Base-by-base conservation (phyloP, 2,329 filamentous ascomycete species). In the Ceratocystis smalleyi region DNA sequence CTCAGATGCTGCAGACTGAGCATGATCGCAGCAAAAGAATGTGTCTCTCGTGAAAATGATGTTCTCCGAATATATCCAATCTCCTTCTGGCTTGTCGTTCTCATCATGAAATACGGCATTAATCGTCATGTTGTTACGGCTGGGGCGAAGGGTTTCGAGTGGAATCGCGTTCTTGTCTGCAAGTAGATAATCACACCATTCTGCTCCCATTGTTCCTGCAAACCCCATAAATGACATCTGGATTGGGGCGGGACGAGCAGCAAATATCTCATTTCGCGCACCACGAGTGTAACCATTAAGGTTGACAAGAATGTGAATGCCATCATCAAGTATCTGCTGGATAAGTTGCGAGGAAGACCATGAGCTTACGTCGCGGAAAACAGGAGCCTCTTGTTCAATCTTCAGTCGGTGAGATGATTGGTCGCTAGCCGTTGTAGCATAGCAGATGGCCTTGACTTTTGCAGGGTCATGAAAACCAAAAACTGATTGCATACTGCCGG, bases 161-260 rank as follows among this genome's bases (percentile, higher is more conserved):
- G 94, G 94, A 63, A 99, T 86, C 0, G 94, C 91, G 1, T 87
- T 92, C 61, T 87, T 80, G 71, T 99, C 94, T 2, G 94, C 91
- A 30, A 97, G 81, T 17, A 99, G 85, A 71, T 99, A 99, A 73
- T 99, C 94, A 70, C 94, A 99, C 94, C 94, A 99, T 72, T 99
- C 94, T 2, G 94, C 94, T 5, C 94, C 94, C 0, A 99, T 77
- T 0, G 92, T 96, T 8, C 94, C 94, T 0, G 94, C 94, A 72
- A 99, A 99, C 0, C 94, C 94, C 94, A 99, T 99, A 71, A 99
- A 99, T 0, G 94, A 96, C 94, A 99, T 99, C 69, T 99, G 94
- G 54, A 99, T 90, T 0, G 94, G 94, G 1, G 91, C 91, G 17
- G 94, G 90, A 30, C 95, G 84, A 24, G 94, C 94, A 24, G 94